Evolutionary conservation across 2,329 filamentous ascomycete species (phyloP), one percentile per base, ranked within the genome.

Genomic region (Venturia pyrina): DNA sequence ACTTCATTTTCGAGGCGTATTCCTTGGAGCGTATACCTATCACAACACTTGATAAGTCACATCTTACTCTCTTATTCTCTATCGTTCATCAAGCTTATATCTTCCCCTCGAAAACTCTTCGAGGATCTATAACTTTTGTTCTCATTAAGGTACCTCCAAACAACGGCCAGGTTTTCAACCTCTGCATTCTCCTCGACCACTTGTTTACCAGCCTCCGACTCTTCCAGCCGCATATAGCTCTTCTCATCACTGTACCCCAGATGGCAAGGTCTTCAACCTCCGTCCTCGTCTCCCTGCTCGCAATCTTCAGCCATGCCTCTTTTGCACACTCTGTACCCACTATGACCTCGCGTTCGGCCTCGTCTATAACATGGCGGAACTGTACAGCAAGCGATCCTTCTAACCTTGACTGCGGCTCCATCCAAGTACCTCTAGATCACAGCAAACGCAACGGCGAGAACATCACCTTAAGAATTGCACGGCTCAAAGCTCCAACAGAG

Each of bases 381-480:
- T 61, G 50, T 53, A 15, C 63, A 28, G 46, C 24, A 37, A 24
- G 34, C 48, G 40, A 34, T 13, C 13, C 37, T 48, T 24, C 62
- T 19, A 64, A 28, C 37, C 53, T 65, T n/a, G 48, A 65, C 37
- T 65, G 63, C 37, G 50, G 63, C 10, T 17, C 62, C 17, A 59
- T 65, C 21, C 32, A 50, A 34, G 53, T 65, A 3, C 63, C 63
- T 81, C 80, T 44, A 75, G 79, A 34, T 80, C 78, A 21, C 79
- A 32, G 19, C n/a, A 40, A 43, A 15, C 63, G 50, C 1, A 50
- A 21, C 5, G 46, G 48, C 11, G 19, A 61, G 7, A 65, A 34
- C 28, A 43, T 65, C 15, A 60, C 46, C 24, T 17, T 65, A 17
- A 2, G 7, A 21, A 61, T 65, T 32, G 37, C 63, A 13, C 48